Conservation (phyloP, 1,139 yeast genomes). For the Geotrichum histeridarum region DNA sequence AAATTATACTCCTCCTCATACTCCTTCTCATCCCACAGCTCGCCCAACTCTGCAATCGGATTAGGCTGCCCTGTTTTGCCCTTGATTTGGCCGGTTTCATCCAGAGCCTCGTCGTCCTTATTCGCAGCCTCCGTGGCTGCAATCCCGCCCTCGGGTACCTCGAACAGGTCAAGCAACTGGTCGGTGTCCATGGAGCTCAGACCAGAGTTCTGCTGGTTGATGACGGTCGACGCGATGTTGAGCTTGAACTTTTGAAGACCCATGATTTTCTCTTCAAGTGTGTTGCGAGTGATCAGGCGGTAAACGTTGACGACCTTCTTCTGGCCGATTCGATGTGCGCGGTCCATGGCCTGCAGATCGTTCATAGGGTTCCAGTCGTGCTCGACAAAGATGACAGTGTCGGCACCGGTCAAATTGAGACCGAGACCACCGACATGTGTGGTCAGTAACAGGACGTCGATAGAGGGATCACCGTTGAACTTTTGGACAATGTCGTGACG, state of each 20-base stretch:
- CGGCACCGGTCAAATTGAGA: slow-evolving; percentile 94
- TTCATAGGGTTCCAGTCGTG: slow-evolving; percentile 99
- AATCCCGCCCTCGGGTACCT: slow-evolving; percentile 56
- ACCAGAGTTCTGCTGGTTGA: slow-evolving; percentile 94
- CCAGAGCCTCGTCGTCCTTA: slow-evolving; percentile 38
- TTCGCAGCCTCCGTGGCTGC: slow-evolving; percentile 39
- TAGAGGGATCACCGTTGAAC: slow-evolving; percentile 94
- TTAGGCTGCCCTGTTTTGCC: slow-evolving; percentile 51
- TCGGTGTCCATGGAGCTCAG: slow-evolving; percentile 94
- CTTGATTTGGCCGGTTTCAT: slow-evolving; percentile 55
- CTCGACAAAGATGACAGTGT: slow-evolving; percentile 95
- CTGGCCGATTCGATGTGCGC: slow-evolving; percentile 97
- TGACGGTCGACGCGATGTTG: slow-evolving; percentile 94
- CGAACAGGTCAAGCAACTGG: slow-evolving; percentile 85
- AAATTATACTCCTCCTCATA: slow-evolving; percentile 94
- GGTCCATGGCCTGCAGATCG: slow-evolving; percentile 98
- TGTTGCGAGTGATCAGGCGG: slow-evolving; percentile 83
- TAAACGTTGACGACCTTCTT: slow-evolving; percentile 95
- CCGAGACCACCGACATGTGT: slow-evolving; percentile 99
- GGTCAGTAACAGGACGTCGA: slow-evolving; percentile 83
- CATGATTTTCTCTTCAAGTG: slow-evolving; percentile 96
- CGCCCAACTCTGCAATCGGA: slow-evolving; percentile 84
- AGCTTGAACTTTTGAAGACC: slow-evolving; percentile 95
- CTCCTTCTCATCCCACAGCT: slow-evolving; percentile 93
- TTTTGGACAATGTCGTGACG: slow-evolving; percentile 88